Base-by-base conservation (phyloP, 306 rosid species). In the Gleditsia sinensis region DNA sequence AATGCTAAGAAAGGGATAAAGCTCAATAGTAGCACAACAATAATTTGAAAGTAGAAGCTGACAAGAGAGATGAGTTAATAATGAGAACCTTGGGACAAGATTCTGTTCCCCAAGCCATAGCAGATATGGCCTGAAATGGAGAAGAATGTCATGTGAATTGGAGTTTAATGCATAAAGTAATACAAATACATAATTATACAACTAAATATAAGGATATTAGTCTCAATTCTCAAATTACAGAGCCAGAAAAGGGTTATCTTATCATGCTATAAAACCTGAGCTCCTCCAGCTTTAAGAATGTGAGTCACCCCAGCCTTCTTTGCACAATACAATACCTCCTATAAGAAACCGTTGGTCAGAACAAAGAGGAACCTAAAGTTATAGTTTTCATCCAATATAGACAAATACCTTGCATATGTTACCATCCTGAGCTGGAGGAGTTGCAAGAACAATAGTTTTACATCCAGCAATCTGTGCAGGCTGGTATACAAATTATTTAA, bases 91-190 rank as follows among this genome's bases (percentile, higher is more conserved):
- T 94, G 11, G 99, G 99, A 78, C 97, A 94, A 78, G 93, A 84
- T 90, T 87, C 91, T 12, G 99, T 94, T 48, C 99, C 99, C 99
- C 99, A 94, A 43, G 96, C 99, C 99, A 94, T 92, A 39, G 97
- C 97, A 25, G 99, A 84, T 57, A 94, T 83, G 7, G 99, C 97
- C 99, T 94, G 82, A 67, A 84, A 33, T 49, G 60, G 71, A 77
- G 27, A 75, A 43, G 56, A 64, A 42, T 5, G 21, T 19, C 33
- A 75, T 61, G 48, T 64, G 48, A 77, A 21, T 48, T 6, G 24
- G 1, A 24, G 58, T 58, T 58, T 42, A 69, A 57, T 39, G 50
- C 10, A 51, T 57, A 69, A 46, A 62, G 10, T n/a, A 16, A 78
- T 20, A 70, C 30, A 36, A 25, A 64, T 30, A 53, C 51, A 17